Percentiles rank a stretch among this genome's conserved stretches.
Conservation (phyloP, 2,329 filamentous ascomycete species). For the Dendrostoma leiphaemia region DNA sequence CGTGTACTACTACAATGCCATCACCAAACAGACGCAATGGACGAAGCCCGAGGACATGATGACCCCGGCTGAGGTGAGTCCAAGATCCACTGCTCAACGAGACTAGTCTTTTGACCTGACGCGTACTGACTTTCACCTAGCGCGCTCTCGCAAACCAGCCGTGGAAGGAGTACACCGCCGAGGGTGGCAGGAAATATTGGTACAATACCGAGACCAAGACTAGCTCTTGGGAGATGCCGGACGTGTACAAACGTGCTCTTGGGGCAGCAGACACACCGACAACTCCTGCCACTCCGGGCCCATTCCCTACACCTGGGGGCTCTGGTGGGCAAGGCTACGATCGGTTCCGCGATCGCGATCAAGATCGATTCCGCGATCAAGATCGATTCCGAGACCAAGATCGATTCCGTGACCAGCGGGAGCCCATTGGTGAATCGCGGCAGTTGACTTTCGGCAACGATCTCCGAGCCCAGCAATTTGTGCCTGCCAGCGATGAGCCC, state of each 20-base stretch:
- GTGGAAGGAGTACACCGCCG: constrained; percentile 89
- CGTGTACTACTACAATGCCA: constrained; percentile 85
- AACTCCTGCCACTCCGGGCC: constrained; percentile 39
- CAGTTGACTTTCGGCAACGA: constrained; percentile 59
- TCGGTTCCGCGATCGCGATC: constrained; percentile 18
- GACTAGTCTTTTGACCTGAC: too few relatives aligned
- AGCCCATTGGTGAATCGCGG: constrained; percentile 51
- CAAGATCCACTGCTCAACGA: too few relatives aligned
- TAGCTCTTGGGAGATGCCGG: constrained; percentile 94
- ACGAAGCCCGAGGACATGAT: constrained; percentile 89
- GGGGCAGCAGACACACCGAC: constrained; percentile 51
- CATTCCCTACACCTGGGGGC: constrained; percentile 43
- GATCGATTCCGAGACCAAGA: constrained; percentile 5
- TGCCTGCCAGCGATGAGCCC: constrained; percentile 66
- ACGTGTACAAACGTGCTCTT: constrained; percentile 73
- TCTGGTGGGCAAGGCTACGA: constrained; percentile 30
- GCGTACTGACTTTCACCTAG: too few relatives aligned
- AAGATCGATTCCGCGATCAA: constrained; percentile 14
- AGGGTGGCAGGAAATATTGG: constrained; percentile 91
- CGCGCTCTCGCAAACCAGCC: constrained; percentile 77
- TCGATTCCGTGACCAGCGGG: constrained; percentile 26
- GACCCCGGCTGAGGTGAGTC: constrained; percentile 71
- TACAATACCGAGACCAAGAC: constrained; percentile 89
- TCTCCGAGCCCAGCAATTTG: constrained; percentile 54
- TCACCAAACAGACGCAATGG: constrained; percentile 90